Evolutionary conservation across 106 monocot genomes (phyloP).

Genomic region (Dendrobium nobile): DNA sequence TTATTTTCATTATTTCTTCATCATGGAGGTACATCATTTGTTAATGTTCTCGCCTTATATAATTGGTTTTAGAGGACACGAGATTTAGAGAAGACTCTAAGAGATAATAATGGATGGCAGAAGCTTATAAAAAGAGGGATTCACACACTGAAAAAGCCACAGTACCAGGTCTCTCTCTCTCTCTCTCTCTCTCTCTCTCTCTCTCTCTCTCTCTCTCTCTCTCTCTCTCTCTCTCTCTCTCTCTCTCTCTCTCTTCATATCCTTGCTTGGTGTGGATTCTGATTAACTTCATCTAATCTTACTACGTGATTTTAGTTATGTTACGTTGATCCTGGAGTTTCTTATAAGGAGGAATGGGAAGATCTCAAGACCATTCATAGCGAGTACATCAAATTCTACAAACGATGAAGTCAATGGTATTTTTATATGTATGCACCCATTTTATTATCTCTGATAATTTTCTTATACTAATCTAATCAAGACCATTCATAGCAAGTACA

Average conservation of each 20-base stretch:
- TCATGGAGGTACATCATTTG: neutral
- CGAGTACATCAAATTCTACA: slow-evolving; percentile 36
- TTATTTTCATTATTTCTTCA: neutral
- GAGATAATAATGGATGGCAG: slow-evolving; percentile 72
- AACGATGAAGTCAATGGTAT: neutral
- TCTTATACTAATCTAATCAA: neutral
- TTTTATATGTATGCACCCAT: neutral
- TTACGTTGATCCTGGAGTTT: slow-evolving; percentile 66
- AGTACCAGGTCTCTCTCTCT: slow-evolving; percentile 67
- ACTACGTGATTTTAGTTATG: slow-evolving; percentile 41
- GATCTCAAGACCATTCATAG: slow-evolving; percentile 62
- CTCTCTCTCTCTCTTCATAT: no score
- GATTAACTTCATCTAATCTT: slow-evolving; percentile 3
- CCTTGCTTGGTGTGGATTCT: neutral
- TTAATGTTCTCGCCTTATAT: neutral
- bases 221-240: no score
- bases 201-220: no score
- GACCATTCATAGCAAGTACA: neutral
- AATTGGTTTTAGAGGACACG: slow-evolving; percentile 47
- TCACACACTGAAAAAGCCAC: slow-evolving; percentile 77
- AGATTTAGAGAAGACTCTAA: slow-evolving; percentile 66
- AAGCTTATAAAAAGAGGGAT: slow-evolving; percentile 75
- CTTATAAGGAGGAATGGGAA: slow-evolving; percentile 42
- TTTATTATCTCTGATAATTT: neutral
- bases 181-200: neutral